Base-by-base conservation (phyloP, 495 filamentous ascomycete genomes). In the Choiromyces venosus region DNA sequence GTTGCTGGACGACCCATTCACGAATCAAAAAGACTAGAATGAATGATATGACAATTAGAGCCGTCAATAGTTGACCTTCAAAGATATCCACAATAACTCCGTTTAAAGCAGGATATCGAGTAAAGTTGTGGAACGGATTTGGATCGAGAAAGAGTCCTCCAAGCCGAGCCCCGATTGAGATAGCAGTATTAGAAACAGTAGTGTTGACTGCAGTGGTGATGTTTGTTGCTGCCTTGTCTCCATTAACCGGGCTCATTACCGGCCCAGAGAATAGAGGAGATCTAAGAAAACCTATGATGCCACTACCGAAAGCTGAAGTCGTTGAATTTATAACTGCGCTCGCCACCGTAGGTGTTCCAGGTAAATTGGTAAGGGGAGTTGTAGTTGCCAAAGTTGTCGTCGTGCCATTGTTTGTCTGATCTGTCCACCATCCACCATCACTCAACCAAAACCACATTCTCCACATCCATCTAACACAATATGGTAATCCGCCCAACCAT, bases 1-100 rank as follows among this genome's bases (percentile, higher is more conserved):
- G 96, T 81, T 98, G 95, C 79, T 98, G 94, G 8, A 98, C 93
- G 52, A 99, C 95, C 88, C 96, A 99, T 83, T 99, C 95, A 25
- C 95, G 86, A 68, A 99, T 97, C 25, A 99, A 83, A 76, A 99
- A 97, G 56, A 99, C 89, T 40, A 99, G 83, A 68, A 99, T 97
- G 81, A 98, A 98, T 66, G 89, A 91, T 68, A 94, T 85, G 9
- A 99, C 94, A 40, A 98, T 92, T 19, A 94, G 84, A 1, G 97
- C 82, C 10, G 94, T 97, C 73, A 99, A 96, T 52, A 98, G 86
- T 78, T 95, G 93, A 44, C 95, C 95, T 84, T 99, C 95, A 8
- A 97, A 82, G 1, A 92, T 89, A 72, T 94, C 89, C 68, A 98
- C 91, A 56, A 97, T 84, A 67, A 78, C 39, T 40, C 77, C 70